Evolutionary conservation across 257 asterid species (phyloP).

Genomic region (Solanum virginianum): DNA sequence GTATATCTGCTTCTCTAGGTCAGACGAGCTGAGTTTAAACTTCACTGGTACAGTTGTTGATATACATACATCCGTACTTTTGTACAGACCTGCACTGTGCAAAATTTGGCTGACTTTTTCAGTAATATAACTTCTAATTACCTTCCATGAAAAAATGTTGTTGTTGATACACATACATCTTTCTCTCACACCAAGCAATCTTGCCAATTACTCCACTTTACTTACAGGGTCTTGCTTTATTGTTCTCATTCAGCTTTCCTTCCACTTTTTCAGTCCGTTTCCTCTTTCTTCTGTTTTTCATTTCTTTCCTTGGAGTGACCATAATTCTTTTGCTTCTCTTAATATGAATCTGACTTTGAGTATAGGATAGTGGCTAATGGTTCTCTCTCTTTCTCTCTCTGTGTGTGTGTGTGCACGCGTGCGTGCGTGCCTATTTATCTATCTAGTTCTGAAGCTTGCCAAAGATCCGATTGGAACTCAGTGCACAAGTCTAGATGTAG

Average conservation of each 20-base stretch:
- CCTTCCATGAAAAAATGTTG: not conserved
- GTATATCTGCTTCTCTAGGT: not conserved
- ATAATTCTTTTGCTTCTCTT: not conserved
- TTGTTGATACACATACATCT: not conserved
- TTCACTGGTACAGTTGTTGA: not conserved
- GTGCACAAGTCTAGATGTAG: slow-evolving; percentile 61
- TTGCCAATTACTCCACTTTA: not conserved
- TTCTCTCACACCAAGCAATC: not conserved
- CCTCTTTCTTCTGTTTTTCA: not conserved
- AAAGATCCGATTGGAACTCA: slow-evolving; percentile 61
- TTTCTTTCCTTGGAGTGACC: not conserved
- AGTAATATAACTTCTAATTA: not conserved
- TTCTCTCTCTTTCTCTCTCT: not conserved
- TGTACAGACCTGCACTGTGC: not conserved
- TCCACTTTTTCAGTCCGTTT: not conserved
- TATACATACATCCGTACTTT: not conserved
- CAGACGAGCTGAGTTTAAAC: not conserved
- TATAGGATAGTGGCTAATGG: not conserved
- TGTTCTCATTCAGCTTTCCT: not conserved
- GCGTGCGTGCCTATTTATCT: not conserved
- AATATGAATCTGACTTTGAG: not conserved
- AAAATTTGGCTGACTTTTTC: not conserved
- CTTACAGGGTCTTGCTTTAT: not conserved
- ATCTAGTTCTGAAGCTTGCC: slow-evolving; percentile 67
- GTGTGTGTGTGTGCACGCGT: no score